Evolutionary conservation across 768 basidiomycete genomes (phyloP).

Genomic region (Myochromella boudieri): DNA sequence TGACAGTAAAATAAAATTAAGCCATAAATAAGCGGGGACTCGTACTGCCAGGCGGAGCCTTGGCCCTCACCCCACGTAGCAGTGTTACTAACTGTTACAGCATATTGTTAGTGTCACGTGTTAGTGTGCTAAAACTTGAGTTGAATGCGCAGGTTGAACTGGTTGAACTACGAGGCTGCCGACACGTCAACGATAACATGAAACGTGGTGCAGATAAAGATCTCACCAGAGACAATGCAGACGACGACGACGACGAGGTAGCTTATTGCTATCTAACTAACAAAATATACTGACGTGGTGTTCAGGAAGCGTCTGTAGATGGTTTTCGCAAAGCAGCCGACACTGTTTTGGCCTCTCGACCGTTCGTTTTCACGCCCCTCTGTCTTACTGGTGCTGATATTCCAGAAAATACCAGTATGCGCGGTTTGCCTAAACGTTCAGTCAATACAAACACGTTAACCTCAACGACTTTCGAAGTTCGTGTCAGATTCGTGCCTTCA

Average conservation of each 20-base stretch:
- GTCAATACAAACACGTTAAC: constrained; percentile 21
- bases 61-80: too few relatives aligned
- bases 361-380: constrained; percentile 24
- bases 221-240: constrained; percentile 54
- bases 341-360: constrained; percentile 49
- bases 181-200: constrained; percentile 35
- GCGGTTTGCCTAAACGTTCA: constrained; percentile 56
- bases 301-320: constrained; percentile 40
- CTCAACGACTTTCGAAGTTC: constrained; percentile 18
- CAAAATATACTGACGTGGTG: neutral
- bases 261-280: neutral
- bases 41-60: too few relatives aligned
- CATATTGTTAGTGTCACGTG: constrained; percentile 19
- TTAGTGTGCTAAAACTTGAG: constrained; percentile 4
- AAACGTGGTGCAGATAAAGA: constrained; percentile 78
- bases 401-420: constrained; percentile 48
- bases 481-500: constrained; percentile 8
- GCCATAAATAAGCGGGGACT: too few relatives aligned
- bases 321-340: constrained; percentile 66
- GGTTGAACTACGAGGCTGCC: neutral
- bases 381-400: constrained; percentile 9
- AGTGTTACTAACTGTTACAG: too few relatives aligned
- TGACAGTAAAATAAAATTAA: too few relatives aligned
- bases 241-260: constrained; percentile 41
- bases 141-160: constrained; percentile 3